Base-by-base conservation (phyloP, 768 basidiomycete genomes). In the Hericium erinaceus region DNA sequence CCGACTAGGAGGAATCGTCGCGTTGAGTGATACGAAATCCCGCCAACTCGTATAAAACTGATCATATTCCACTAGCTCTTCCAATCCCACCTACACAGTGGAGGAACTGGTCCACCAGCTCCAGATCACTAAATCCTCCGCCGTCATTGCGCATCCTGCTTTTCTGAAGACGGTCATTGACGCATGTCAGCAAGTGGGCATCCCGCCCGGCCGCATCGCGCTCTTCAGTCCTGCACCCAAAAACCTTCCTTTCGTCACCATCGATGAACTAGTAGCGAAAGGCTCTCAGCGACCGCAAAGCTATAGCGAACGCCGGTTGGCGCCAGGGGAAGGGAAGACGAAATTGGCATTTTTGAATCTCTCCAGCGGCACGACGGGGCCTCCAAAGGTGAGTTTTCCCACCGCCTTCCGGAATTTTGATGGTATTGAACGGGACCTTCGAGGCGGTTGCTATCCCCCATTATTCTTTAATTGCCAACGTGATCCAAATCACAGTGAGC, bases 321-420 rank as follows among this genome's bases (percentile, higher is more conserved):
- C 64, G 26, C 74, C 75, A 11, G 87, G 84, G 11, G 86, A 86
- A 68, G 81, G 75, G 22, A 82, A 76, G 65, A 79, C 73, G 12
- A 78, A 80, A 46, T 58, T 89, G 13, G 87, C 88, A 5, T 83
- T 88, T 62, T 70, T 89, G 55, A 80, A 77, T 54, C 85, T 89
- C 63, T 89, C 87, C 2, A 87, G 86, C 59, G 87, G 87, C 9
- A 89, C 87, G 24, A 89, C 87, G 15, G 86, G 86, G 67, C 72
- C 69, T 64, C 74, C 68, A 39, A 67, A 69, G 58, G 68, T 68
- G 48, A 11, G 22, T 11, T 2, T 37, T 16, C 5, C 22, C 22
- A 1, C 12, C 22, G 44, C 6, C 7, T 26, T 51, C 24, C 8
- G 20, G 22, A 39, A 9, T 50, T 15, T 39, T n/a, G 13, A 18